Evolutionary conservation across 2,329 filamentous ascomycete species (phyloP).

Genomic region (Stromatinia cepivora): DNA sequence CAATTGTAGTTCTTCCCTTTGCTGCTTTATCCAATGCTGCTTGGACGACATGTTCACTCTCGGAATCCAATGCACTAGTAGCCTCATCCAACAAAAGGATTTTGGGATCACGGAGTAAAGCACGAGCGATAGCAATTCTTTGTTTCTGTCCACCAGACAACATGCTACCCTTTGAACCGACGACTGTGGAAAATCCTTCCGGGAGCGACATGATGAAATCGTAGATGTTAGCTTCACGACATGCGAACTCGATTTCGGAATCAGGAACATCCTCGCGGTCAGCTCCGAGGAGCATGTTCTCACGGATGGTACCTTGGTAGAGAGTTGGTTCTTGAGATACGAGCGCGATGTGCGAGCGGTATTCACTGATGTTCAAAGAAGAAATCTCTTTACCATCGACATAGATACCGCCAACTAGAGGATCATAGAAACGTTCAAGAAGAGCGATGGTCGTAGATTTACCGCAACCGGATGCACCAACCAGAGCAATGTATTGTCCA

Average conservation of each 20-base stretch:
- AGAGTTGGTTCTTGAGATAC: slow-evolving; percentile 94
- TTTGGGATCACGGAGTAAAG: slow-evolving; percentile 85
- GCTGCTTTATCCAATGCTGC: slow-evolving; percentile 78
- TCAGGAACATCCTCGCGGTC: slow-evolving; percentile 68
- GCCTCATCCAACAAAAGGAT: slow-evolving; percentile 83
- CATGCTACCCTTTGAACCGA: slow-evolving; percentile 83
- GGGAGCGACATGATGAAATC: slow-evolving; percentile 86
- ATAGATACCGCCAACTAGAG: slow-evolving; percentile 74
- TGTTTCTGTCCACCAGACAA: slow-evolving; percentile 93
- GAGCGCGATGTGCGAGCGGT: slow-evolving; percentile 79
- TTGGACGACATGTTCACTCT: slow-evolving; percentile 78
- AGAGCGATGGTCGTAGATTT: slow-evolving; percentile 93
- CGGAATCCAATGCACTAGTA: slow-evolving; percentile 73
- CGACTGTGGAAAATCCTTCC: slow-evolving; percentile 81
- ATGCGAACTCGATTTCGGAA: slow-evolving; percentile 72
- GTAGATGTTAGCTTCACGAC: slow-evolving; percentile 88
- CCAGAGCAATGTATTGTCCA: slow-evolving; percentile 83
- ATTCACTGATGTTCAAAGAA: slow-evolving; percentile 78
- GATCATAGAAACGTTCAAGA: slow-evolving; percentile 93
- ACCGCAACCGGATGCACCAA: slow-evolving; percentile 91
- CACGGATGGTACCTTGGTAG: slow-evolving; percentile 87
- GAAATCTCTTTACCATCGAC: slow-evolving; percentile 84
- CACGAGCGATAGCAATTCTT: slow-evolving; percentile 85
- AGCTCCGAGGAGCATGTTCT: slow-evolving; percentile 84
- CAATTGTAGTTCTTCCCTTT: slow-evolving; percentile 85